Evolutionary conservation across 257 asterid genomes (phyloP), one percentile per base, ranked within the genome.

Genomic region (Haberlea rhodopensis): DNA sequence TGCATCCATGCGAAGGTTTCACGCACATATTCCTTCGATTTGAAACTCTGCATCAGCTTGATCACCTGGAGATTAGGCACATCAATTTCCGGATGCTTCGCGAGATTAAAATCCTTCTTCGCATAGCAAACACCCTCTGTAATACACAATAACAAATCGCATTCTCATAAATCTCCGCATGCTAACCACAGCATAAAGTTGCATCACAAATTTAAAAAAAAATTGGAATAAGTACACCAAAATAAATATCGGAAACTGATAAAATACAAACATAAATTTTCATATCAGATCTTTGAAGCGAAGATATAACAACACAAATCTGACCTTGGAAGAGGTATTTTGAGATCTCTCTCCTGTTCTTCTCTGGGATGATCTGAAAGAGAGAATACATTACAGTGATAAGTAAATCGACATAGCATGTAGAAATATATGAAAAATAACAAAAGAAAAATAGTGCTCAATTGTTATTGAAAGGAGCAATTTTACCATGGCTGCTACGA

Each of bases 91-190:
- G n/a, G n/a, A n/a, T n/a, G n/a, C n/a, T n/a, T n/a, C n/a, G n/a
- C n/a, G n/a, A n/a, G n/a, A n/a, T n/a, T n/a, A n/a, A n/a, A n/a
- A n/a, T n/a, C n/a, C n/a, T n/a, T n/a, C n/a, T n/a, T n/a, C n/a
- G n/a, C n/a, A n/a, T n/a, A n/a, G n/a, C n/a, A 88, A 16, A 91
- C 97, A 40, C 97, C 97, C 94, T 91, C 97, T 89, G 67, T 15
- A 63, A 26, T 4, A 63, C 32, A 26, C 49, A 26, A 62, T 24
- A 19, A 60, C 63, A 69, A 61, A 71, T 21, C 52, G 1, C 66
- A 23, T 24, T 18, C 7, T 6, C 31, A 58, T 13, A 16, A 53
- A 3, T 19, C 6, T 60, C 5, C 18, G 25, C 60, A 2, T 9
- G 13, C 15, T 13, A 1, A 28, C 13, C 1, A n/a, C n/a, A n/a